These are phyloP conservation scores for Backusella australiensis DNA, from an alignment of 192 early-diverging fungal genomes.

Conservation along the genomic window DNA sequence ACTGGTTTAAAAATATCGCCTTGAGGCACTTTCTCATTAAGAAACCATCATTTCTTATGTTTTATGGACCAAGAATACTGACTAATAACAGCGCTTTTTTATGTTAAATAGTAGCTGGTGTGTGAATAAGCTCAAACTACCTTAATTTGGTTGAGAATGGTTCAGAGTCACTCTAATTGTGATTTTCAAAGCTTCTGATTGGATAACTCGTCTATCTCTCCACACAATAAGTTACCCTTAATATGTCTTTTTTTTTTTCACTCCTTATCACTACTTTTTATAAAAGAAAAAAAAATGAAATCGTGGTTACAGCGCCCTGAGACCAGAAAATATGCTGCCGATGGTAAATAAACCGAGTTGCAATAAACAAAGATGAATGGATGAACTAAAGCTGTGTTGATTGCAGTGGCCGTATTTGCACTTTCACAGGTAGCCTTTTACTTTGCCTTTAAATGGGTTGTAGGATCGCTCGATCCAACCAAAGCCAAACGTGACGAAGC, in stretches of 20 bases:
- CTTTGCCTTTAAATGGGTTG: slow-evolving; percentile 82
- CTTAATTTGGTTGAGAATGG: neutral
- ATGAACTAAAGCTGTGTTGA: neutral
- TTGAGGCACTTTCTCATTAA: too few relatives aligned
- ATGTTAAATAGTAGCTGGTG: neutral
- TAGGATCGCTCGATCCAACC: slow-evolving; percentile 71
- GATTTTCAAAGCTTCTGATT: neutral
- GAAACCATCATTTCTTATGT: too few relatives aligned
- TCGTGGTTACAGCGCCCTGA: slow-evolving; percentile 37
- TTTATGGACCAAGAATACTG: neutral
- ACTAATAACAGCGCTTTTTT: neutral
- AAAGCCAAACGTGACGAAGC: slow-evolving; percentile 71
- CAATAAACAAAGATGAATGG: neutral
- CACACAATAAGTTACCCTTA: neutral
- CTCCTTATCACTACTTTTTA: neutral
- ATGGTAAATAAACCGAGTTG: slow-evolving; percentile 23
- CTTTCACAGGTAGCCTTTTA: slow-evolving; percentile 87
- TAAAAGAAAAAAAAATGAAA: slow-evolving; percentile 8
- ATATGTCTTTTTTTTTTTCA: neutral
- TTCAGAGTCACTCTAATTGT: neutral
- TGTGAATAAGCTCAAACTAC: neutral
- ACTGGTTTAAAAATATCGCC: too few relatives aligned
- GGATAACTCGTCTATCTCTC: neutral
- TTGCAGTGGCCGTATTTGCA: slow-evolving; percentile 73
- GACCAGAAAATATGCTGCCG: slow-evolving; percentile 41